These are phyloP conservation scores for Phaeophleospora eucalypticola DNA, from an alignment of 2,329 filamentous ascomycete species.

Conservation along the genomic window DNA sequence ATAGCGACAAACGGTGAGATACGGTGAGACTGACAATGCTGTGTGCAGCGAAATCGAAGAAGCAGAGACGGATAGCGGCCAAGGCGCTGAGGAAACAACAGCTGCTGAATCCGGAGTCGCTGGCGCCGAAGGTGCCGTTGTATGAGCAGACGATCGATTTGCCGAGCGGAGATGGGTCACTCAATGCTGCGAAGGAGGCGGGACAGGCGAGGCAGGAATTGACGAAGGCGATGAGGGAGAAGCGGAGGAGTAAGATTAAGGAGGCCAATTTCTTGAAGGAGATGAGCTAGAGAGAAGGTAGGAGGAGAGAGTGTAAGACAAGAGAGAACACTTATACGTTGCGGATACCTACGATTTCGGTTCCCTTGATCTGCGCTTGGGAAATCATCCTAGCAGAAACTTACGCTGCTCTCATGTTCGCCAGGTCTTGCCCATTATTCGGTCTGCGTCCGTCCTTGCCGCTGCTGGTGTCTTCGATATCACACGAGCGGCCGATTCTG, in stretches of 20 bases:
- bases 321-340: neutral
- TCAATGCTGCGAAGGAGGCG: conserved; percentile 45
- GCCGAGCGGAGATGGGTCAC: conserved; percentile 49
- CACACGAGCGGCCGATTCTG: too few species aligned
- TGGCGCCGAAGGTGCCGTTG: conserved; percentile 63
- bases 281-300: conserved; percentile 50
- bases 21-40: too few species aligned
- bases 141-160: conserved; percentile 76
- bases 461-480: neutral
- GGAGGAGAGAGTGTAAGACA: neutral
- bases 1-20: neutral
- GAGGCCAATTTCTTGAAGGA: conserved; percentile 81
- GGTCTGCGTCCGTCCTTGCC: neutral
- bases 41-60: conserved; percentile 74
- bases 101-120: conserved; percentile 61
- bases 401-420: too few species aligned
- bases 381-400: too few species aligned
- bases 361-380: too few species aligned
- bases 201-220: conserved; percentile 56
- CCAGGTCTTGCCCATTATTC: neutral
- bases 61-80: conserved; percentile 67
- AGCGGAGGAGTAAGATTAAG: conserved; percentile 74
- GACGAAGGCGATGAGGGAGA: conserved; percentile 67
- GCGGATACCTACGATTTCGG: neutral
- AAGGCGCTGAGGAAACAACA: conserved; percentile 61